Evolutionary conservation across 2,329 filamentous ascomycete species (phyloP), one percentile per base, ranked within the genome.

Genomic region (Monilinia polystroma): DNA sequence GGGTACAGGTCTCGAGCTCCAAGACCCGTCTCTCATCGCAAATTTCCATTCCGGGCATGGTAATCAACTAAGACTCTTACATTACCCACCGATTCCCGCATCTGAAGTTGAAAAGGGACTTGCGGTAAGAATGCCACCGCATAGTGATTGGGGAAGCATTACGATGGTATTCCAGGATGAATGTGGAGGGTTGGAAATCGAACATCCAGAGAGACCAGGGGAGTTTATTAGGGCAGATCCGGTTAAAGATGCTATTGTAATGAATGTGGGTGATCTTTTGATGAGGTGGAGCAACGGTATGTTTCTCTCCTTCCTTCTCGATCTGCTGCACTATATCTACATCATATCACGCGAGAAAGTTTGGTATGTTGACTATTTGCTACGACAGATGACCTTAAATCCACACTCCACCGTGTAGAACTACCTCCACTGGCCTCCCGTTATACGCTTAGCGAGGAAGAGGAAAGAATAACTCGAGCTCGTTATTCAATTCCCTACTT

Each of bases 401-500:
- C 84, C 18, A 85, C 82, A 2, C 78, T 82, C 12, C 84, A 86
- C 71, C 81, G 83, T 3, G 84, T 86, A 3, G 79, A 78, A 1
- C 70, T 82, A 4, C 82, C 83, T 18, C 79, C 79, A 2, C 70
- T 77, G 0, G 71, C 76, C 12, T 76, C 80, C 68, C 75, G 78
- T 23, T 78, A 75, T 67, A 77, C 74, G 55, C 80, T 77, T 1
- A 72, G 73, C 1, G 4, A 56, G 7, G n/a, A 29, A n/a, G 54
- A 23, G n/a, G 73, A 79, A 18, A 73, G 77, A 4, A 81, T 84
- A 77, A 84, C 82, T 3, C 76, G 77, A 43, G 79, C 81, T 26
- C 77, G 85, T 18, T 87, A 85, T 69, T 87, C 85, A 11, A 87
- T 87, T 63, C 84, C 85, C 0, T 87, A 86, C 72, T 87, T 88